Conservation (phyloP, 2,329 filamentous ascomycete genomes). For the Aspergillus fischeri region DNA sequence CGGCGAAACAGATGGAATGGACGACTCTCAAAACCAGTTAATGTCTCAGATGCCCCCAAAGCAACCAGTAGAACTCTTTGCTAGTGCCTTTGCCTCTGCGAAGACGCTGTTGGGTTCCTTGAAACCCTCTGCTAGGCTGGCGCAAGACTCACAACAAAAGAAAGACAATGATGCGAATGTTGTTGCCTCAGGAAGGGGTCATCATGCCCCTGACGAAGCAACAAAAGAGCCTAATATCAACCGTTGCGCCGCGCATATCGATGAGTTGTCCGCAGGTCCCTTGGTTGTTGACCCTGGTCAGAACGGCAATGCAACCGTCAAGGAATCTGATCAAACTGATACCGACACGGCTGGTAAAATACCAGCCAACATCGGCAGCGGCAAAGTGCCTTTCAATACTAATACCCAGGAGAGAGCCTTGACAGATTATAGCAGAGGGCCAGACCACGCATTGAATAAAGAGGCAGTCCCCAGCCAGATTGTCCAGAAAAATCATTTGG, state of each 20-base stretch:
- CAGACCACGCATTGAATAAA: not conserved
- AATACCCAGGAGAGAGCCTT: not conserved
- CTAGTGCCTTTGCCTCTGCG: not conserved
- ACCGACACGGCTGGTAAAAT: not conserved
- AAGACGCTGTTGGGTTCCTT: conserved; percentile 6
- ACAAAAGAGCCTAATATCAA: not conserved
- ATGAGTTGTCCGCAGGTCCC: not conserved
- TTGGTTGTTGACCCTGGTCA: not conserved
- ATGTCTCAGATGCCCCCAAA: conserved; percentile 19
- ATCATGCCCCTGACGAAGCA: not conserved
- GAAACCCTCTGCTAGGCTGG: not conserved
- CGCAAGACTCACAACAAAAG: not conserved
- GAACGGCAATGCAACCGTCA: not conserved
- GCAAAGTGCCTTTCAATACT: not conserved
- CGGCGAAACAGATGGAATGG: conserved; percentile 2
- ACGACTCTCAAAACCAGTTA: conserved; percentile 15
- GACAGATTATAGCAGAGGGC: not conserved
- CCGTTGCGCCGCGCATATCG: not conserved
- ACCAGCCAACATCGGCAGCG: not conserved
- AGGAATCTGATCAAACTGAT: not conserved
- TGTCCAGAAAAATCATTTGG: not conserved
- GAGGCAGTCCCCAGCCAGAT: not conserved
- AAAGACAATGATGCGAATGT: not conserved
- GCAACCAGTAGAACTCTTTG: not conserved
- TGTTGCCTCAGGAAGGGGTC: no score